Percentiles rank a stretch among this genome's conserved stretches.
Evolutionary conservation across 2,329 filamentous ascomycete species (phyloP).

Genomic region (Colletotrichum horii): DNA sequence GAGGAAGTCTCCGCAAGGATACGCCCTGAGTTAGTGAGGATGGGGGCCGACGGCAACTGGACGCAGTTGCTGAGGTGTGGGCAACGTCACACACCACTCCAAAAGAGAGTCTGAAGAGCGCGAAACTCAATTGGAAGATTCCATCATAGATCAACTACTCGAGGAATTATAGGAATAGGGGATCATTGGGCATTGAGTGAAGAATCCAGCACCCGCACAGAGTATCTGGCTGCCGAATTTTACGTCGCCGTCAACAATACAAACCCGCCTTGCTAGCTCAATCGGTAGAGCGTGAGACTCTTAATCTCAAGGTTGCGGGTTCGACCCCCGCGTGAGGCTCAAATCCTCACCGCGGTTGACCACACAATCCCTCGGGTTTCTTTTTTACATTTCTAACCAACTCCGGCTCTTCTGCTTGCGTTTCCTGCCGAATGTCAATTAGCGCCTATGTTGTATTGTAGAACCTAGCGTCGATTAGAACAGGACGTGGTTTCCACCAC

Average conservation of each 20-base stretch:
- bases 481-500: neutral
- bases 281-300: constrained; percentile 56
- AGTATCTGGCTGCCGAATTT: neutral
- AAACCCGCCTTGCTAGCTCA: constrained; percentile 21
- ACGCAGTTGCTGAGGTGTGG: neutral
- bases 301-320: constrained; percentile 41
- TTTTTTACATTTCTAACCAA: neutral
- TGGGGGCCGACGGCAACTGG: neutral
- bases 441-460: neutral
- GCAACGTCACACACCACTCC: neutral
- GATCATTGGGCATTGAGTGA: too few species aligned
- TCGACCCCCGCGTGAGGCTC: constrained; percentile 27
- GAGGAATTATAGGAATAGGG: neutral
- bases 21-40: neutral
- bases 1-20: neutral
- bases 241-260: neutral
- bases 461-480: neutral
- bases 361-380: neutral
- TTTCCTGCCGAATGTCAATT: neutral
- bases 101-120: neutral
- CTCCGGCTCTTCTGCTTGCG: neutral
- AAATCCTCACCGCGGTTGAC: constrained; percentile 14
- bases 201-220: too few species aligned
- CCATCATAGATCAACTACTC: neutral
- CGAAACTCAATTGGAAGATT: neutral